Evolutionary conservation across 2,329 filamentous ascomycete genomes (phyloP), one percentile per base, ranked within the genome.

Genomic region (Fusarium staphyleae): DNA sequence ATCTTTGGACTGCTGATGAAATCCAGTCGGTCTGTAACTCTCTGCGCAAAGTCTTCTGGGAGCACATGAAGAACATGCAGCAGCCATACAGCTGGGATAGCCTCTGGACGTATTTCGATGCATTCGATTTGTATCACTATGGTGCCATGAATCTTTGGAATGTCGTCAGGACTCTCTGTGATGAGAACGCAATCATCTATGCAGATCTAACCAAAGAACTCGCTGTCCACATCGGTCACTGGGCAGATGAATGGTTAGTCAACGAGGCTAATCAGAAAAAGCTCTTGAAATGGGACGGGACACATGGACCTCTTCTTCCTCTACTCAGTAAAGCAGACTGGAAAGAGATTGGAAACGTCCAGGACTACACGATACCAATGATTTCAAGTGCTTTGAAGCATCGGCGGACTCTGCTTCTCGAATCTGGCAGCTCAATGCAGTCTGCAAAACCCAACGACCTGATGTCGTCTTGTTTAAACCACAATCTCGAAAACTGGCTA

Each of bases 141-240:
- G 81, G 81, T 7, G 76, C 75, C 0, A 68, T 75, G 54, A 83
- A 83, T 55, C 68, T 82, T 11, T 80, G 75, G 74, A 77, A 76
- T 19, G 70, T 82, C 28, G 59, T 80, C 36, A 72, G 74, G 24
- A 71, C 73, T 8, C 63, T 81, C 2, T 66, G 63, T 33, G 69
- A 71, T 13, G 77, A 80, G 62, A 81, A 79, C 22, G 50, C 64
- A 29, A 63, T 69, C 11, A 70, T 77, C 28, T 47, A 64, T 12
- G 45, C 53, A 2, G 69, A 71, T 15, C 22, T 72, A 22, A 41
- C 49, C 32, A 62, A 66, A 30, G 55, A 61, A 16, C 45, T 57
- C 35, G 66, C 70, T 13, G 28, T 67, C 19, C 52, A 74, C 18
- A 63, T 73, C 26, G 70, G 73, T 15, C 55, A 66, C 12, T 78